Evolutionary conservation across 2,329 filamentous ascomycete genomes (phyloP), one percentile per base, ranked within the genome.

Genomic region (Capronia americana): DNA sequence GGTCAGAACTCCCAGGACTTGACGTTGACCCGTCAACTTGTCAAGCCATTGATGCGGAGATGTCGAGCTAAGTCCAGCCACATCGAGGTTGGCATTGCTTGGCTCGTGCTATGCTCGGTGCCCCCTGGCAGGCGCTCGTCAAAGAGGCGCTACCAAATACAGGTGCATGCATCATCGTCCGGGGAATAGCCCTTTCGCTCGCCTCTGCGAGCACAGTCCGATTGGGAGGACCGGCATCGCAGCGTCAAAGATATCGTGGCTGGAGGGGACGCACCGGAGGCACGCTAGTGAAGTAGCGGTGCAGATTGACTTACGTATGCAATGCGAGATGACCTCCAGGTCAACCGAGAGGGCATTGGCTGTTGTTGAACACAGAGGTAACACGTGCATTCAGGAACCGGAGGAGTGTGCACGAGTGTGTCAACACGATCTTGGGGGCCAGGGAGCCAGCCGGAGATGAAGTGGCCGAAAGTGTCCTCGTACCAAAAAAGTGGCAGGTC

Each of bases 361-460:
- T 62, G 44, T 50, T 11, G 50, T 54, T 51, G 51, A 23, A 57
- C 34, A 30, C 50, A 58, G 59, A 53, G 44, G 26, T 55, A 50
- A 58, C 61, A 67, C 61, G 65, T 64, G 65, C 51, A 51, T 28
- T 28, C 23, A 54, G 56, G 38, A 57, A 44, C 60, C 57, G 38
- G 57, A 38, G 26, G 30, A 55, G n/a, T n/a, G 44, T 55, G 32
- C 32, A 34, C 32, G 32, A 12, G 32, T 12, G 55, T 30, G 55
- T 59, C 28, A 32, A 28, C 14, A 44, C 32, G 62, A 64, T 53
- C 56, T 51, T n/a, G 41, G 53, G 48, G 55, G 46, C n/a, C 17
- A 44, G 48, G 20, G 24, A 24, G 20, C 48, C 62, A 24, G 20
- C 48, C 62, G 62, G 62, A 64, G 62, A 64, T 64, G 62, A 59